These are phyloP conservation scores for Elaeis guineensis DNA, from an alignment of 176 grass and related monocot species.

Conservation along the genomic window DNA sequence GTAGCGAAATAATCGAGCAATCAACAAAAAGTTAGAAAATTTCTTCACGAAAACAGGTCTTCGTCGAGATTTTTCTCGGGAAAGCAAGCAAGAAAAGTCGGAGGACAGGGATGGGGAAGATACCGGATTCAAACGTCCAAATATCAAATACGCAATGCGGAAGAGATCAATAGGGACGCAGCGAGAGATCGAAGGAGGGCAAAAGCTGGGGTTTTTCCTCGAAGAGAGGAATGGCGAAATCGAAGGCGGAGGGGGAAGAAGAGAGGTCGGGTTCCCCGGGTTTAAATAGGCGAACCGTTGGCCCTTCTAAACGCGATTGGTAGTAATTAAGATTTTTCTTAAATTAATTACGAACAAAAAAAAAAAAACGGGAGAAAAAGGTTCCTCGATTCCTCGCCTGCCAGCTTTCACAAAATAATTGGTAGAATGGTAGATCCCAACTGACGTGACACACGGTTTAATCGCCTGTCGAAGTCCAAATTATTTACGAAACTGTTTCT, in stretches of 20 bases:
- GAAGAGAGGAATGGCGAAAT: too few species aligned
- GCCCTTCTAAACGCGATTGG: conserved; percentile 1
- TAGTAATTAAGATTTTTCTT: too few species aligned
- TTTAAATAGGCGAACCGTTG: conserved; percentile 57
- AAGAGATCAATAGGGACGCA: conserved; percentile 4
- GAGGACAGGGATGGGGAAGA: background rate
- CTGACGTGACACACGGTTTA: too few species aligned
- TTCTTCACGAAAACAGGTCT: background rate
- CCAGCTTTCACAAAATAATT: too few species aligned
- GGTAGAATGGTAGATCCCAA: too few species aligned
- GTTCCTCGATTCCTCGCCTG: too few species aligned
- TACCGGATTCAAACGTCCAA: background rate
- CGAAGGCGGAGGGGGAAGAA: conserved; percentile 28
- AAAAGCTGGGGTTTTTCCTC: background rate
- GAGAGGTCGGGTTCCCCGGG: conserved; percentile 13
- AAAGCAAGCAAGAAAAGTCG: background rate
- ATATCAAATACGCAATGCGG: background rate
- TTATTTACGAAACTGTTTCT: too few species aligned
- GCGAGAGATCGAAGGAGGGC: conserved; percentile 14
- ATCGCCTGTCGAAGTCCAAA: too few species aligned
- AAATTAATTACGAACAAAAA: too few species aligned
- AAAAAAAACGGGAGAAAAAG: too few species aligned
- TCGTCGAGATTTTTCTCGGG: background rate
- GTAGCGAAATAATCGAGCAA: background rate
- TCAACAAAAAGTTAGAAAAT: background rate